Base-by-base conservation (phyloP, 495 filamentous ascomycete genomes). In the Parmelia sp. region DNA sequence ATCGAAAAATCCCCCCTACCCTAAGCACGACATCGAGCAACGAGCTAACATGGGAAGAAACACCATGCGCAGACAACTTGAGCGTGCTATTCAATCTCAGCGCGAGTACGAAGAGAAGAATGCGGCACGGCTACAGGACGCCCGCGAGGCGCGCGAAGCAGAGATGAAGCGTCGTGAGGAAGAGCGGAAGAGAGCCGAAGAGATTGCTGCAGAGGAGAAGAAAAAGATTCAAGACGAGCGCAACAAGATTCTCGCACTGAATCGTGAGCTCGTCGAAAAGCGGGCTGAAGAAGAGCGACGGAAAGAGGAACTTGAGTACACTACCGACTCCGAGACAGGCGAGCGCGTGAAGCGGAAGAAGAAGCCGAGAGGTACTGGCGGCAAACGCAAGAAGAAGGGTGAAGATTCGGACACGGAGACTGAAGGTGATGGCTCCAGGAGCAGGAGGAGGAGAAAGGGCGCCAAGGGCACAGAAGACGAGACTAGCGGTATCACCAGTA, bases 31-130 rank as follows among this genome's bases (percentile, higher is more conserved):
- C 66, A 83, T 98, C 61, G 93, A 97, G 71, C 90, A 93, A 74
- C 90, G 95, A 60, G 93, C 94, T 37, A 93, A 90, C 80, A 97
- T 98, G 95, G 92, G 90, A 63, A 83, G 87, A 33, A 94, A 96
- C 70, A 97, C 95, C 1, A 92, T 96, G 74, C 87, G 90, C 65
- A 88, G 88, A 66, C 93, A 98, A 74, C 82, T 97, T 10, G 91
- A 92, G 66, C 87, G 91, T 56, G 87, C 90, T 0, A 81, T 93
- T 36, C 86, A 91, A 67, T 86, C 79, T 64, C 94, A 97, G 74
- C 86, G 83, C 57, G 92, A 95, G 68, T 97, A 96, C 72, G 95
- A 98, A 71, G 88, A 92, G 64, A 90, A 89, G 79, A 97, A 97
- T 71, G 90, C 91, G 45, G 83, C 86, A 57, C 90, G 92, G 69